phyloP scores from a whole-genome alignment of 768 basidiomycete genomes.

The Clathrus columnatus region DNA sequence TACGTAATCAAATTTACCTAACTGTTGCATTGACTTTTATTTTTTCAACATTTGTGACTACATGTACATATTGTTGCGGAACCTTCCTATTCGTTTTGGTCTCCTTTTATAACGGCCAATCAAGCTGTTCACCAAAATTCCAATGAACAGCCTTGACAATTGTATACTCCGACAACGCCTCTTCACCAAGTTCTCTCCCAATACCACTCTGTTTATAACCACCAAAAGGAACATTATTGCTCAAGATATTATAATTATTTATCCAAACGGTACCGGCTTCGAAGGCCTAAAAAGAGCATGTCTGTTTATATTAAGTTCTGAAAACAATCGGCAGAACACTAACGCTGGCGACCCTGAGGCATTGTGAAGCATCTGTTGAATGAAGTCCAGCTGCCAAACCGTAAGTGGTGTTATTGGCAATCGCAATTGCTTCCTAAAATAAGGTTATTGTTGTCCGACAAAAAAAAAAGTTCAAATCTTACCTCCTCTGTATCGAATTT shows the following conservation, averaged over 20 bases:
- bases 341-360: slow-evolving; percentile 66
- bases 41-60: neutral
- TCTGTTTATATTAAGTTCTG: neutral
- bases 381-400: slow-evolving; percentile 90
- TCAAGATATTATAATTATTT: slow-evolving; percentile 78
- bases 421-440: slow-evolving; percentile 52
- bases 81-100: too few species aligned
- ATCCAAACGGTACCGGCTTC: slow-evolving; percentile 94
- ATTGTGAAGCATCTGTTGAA: slow-evolving; percentile 79
- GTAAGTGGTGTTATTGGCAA: slow-evolving; percentile 85
- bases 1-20: neutral
- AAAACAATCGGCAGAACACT: neutral
- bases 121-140: slow-evolving; percentile 76
- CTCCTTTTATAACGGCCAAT: slow-evolving; percentile 57
- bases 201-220: slow-evolving; percentile 92
- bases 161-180: slow-evolving; percentile 79
- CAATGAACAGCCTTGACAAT: slow-evolving; percentile 78
- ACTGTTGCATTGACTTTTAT: neutral
- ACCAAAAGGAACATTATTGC: slow-evolving; percentile 90
- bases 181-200: slow-evolving; percentile 83
- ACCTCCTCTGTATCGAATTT: slow-evolving; percentile 74
- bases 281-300: slow-evolving; percentile 41
- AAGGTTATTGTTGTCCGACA: neutral
- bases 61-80: neutral
- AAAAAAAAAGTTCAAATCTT: neutral